A percentile compares a stretch with the other conserved stretches of the same genome.
Conservation (phyloP, 2,329 filamentous ascomycete species). For the Aspergillus fumigatiaffinis region DNA sequence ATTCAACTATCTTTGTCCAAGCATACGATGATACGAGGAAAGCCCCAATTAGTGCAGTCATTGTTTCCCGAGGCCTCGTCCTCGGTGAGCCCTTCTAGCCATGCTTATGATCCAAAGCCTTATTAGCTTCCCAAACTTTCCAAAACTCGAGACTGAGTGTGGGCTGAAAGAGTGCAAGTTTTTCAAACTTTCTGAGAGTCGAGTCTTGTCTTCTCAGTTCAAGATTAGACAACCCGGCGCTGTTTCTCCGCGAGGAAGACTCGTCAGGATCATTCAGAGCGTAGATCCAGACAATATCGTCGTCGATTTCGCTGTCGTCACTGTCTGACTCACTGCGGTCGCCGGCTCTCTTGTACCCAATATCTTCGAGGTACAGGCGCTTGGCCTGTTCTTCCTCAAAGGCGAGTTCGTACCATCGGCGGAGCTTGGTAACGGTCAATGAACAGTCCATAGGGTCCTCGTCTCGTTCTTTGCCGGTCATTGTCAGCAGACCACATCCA, state of each 20-base stretch:
- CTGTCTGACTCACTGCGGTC: background rate
- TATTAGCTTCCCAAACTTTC: background rate
- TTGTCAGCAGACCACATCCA: background rate
- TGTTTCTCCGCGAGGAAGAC: background rate
- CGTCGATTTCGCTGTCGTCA: conserved; percentile 1
- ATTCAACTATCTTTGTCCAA: background rate
- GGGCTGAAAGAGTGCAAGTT: conserved; percentile 1
- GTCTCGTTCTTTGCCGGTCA: background rate
- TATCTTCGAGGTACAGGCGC: background rate
- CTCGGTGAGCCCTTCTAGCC: background rate
- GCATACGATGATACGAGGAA: background rate
- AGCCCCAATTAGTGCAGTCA: background rate
- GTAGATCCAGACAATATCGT: conserved; percentile 3
- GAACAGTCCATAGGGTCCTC: conserved; percentile 4
- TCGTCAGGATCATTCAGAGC: background rate
- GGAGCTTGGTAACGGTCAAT: conserved; percentile 5
- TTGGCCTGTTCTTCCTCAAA: conserved; percentile 2
- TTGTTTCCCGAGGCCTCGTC: background rate
- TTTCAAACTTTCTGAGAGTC: background rate
- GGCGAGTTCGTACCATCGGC: conserved; percentile 2
- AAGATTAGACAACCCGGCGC: background rate
- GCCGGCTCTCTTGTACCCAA: background rate
- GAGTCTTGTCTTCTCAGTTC: background rate
- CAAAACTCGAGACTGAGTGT: background rate
- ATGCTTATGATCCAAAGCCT: background rate